Evolutionary conservation across 305 asterid genomes (phyloP), one percentile per base, ranked within the genome.

Genomic region (Striga hermonthica): DNA sequence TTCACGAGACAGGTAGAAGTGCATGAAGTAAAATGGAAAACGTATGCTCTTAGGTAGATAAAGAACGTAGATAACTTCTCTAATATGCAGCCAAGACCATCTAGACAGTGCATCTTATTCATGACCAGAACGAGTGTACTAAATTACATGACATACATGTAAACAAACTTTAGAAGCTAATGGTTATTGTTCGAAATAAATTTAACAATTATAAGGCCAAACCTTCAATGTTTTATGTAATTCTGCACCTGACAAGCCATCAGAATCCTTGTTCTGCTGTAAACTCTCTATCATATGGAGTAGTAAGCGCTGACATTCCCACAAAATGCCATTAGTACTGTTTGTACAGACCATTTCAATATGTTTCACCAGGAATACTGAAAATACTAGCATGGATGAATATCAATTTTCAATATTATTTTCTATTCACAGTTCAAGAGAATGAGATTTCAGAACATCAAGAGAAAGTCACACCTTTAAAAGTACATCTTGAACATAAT

Each of bases 171-270:
- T 22, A 47, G 15, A 64, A 36, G 22, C 6, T 13, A 5, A 47
- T 59, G 12, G 31, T 66, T 38, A 64, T 37, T 53, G 16, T 13
- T 56, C 37, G 28, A 45, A 58, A 64, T 57, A 66, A 64, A 60
- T 45, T 43, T 70, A 62, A 37, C 54, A 64, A 57, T 43, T 44
- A 15, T 38, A 69, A 64, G 69, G 57, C 28, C 67, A 50, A 71
- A 90, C 97, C 97, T 90, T 81, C 89, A 86, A 85, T 4, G 80
- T 38, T 67, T 52, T 74, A 72, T 74, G 81, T 78, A 83, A 80
- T 72, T 83, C 82, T 57, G 72, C 75, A 56, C 70, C 67, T 10
- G 71, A 72, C 52, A 70, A 80, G 69, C 72, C 81, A 68, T 75
- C 78, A 65, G 65, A 64, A 67, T 69, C 80, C 14, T 73, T 66